phyloP scores from a whole-genome alignment of 2,329 filamentous ascomycete species.

The Cercospora nicotianae region DNA sequence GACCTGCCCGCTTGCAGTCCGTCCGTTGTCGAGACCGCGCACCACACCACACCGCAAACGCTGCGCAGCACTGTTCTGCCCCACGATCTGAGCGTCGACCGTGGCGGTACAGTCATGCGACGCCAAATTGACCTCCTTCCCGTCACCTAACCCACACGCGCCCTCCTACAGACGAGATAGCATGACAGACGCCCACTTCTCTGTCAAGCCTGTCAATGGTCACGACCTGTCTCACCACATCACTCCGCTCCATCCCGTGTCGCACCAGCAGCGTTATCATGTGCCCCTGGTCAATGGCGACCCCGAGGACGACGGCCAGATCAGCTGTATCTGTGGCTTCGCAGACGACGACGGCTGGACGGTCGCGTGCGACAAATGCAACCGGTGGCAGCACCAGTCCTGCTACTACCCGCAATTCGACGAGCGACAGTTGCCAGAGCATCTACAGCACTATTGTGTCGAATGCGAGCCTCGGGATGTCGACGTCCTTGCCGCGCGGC shows the following conservation, averaged over 20 bases:
- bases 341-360: slow-evolving; percentile 96
- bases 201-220: slow-evolving; percentile 37
- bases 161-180: slow-evolving; percentile 38
- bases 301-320: slow-evolving; percentile 83
- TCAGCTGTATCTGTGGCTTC: slow-evolving; percentile 96
- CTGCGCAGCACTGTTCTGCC: slow-evolving; percentile 16
- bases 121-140: slow-evolving; percentile 34
- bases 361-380: slow-evolving; percentile 92
- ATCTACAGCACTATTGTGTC: slow-evolving; percentile 73
- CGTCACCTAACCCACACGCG: slow-evolving; percentile 36
- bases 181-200: slow-evolving; percentile 40
- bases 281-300: slow-evolving; percentile 25
- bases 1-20: slow-evolving; percentile 15
- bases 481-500: slow-evolving; percentile 71
- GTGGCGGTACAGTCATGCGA: slow-evolving; percentile 40
- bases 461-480: slow-evolving; percentile 80
- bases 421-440: slow-evolving; percentile 60
- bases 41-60: slow-evolving; percentile 17
- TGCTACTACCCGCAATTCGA: slow-evolving; percentile 83
- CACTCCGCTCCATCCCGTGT: slow-evolving; percentile 31
- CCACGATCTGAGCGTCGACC: slow-evolving; percentile 20
- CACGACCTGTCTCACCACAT: slow-evolving; percentile 30
- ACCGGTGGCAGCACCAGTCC: slow-evolving; percentile 97
- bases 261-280: slow-evolving; percentile 28
- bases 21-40: slow-evolving; percentile 25